Evolutionary conservation across 2,329 filamentous ascomycete species (phyloP), one percentile per base, ranked within the genome.

Genomic region (Torrubiellomyces zombiae): DNA sequence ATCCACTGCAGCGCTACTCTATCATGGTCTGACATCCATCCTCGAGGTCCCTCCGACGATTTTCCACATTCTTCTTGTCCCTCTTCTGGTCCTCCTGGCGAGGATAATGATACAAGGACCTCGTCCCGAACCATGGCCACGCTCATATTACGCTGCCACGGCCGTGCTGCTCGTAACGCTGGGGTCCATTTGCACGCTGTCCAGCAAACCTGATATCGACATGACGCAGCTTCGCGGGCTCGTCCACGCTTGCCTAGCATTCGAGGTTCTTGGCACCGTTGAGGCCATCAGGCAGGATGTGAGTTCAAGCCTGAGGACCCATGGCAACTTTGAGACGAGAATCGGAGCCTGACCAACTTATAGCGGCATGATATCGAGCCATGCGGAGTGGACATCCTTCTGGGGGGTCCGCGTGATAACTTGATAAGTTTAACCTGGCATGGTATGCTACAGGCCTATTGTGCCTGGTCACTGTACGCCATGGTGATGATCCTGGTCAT

Each of bases 331-430:
- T 11, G 19, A 19, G n/a, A n/a, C n/a, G n/a, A n/a, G n/a, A n/a
- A n/a, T n/a, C n/a, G n/a, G n/a, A 19, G 17, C 16, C 11, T 10
- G 14, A 21, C 20, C 11, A 7, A 6, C n/a, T 20, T 9, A 6
- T 14, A 25, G 24, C 19, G 24, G 16, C 24, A 16, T 7, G 24
- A 25, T 6, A 25, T 25, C 13, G 24, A 25, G 11, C 24, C 24
- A 11, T 20, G 24, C 24, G 20, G 9, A 17, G 24, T 25, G 12
- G 13, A 18, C 2, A 10, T 25, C 9, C 2, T 25, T 14, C 6
- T 20, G 12, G 24, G 13, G 16, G 13, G 12, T n/a, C 17, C 17
- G 8, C 8, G 8, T 7, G 16, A 11, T 18, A 14, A 15, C 16
- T 20, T 25, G 11, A 9, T 6, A 25, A 9, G 6, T 7, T 14